Conservation (phyloP, 176 grass and related monocot genomes). For the Eragrostis curvula region DNA sequence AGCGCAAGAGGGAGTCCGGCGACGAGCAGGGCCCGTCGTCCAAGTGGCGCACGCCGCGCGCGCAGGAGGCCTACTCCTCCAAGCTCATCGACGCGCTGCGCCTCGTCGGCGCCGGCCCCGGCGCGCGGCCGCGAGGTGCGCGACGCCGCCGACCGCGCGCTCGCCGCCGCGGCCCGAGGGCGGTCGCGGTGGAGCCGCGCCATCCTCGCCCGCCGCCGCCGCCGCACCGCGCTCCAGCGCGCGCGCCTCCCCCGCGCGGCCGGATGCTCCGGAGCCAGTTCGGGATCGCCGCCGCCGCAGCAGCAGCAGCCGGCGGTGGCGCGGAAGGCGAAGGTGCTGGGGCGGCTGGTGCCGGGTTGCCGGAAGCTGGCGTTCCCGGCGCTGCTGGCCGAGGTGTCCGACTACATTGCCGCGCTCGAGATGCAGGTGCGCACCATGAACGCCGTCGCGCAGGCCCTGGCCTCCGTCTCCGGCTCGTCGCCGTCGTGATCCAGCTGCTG, state of each 20-base stretch:
- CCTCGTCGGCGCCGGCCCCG: constrained; percentile 30
- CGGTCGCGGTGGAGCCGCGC: constrained; percentile 80
- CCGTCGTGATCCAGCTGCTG: constrained; percentile 14
- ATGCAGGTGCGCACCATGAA: constrained; percentile 93
- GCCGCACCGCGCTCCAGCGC: constrained; percentile 2
- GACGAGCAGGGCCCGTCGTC: background rate
- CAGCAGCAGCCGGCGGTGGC: constrained; percentile 18
- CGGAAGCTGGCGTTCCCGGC: constrained; percentile 65
- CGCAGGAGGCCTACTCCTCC: constrained; percentile 72
- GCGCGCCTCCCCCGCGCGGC: constrained; percentile 8
- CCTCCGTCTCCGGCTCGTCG: background rate
- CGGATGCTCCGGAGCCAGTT: background rate
- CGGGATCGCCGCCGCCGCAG: too few relatives aligned
- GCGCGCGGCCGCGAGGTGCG: constrained; percentile 43
- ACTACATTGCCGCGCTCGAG: constrained; percentile 90
- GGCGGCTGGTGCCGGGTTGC: constrained; percentile 78
- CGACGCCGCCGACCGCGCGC: constrained; percentile 70
- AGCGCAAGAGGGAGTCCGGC: constrained; percentile 33
- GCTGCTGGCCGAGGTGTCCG: constrained; percentile 71
- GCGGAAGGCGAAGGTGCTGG: constrained; percentile 58
- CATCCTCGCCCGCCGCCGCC: constrained; percentile 50
- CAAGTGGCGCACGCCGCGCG: constrained; percentile 62
- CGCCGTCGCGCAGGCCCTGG: constrained; percentile 59
- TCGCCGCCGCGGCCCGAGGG: constrained; percentile 65
- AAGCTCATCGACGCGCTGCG: constrained; percentile 78